phyloP scores from a whole-genome alignment of 306 rosid species.

The Medicago ruthenica region DNA sequence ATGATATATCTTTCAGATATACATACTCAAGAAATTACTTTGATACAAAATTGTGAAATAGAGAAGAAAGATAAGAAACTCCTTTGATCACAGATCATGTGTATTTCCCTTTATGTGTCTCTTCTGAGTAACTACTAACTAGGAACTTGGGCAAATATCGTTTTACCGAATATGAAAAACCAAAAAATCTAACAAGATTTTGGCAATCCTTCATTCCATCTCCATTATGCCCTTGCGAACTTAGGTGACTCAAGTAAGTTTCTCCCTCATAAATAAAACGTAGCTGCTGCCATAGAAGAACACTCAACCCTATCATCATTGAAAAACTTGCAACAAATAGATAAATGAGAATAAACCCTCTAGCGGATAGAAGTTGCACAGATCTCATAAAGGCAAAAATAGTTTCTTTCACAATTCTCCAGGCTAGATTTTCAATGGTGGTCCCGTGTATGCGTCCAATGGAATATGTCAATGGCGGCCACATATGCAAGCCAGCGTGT shows the following conservation, averaged over 20 bases:
- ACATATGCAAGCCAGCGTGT: constrained; percentile 51
- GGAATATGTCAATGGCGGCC: constrained; percentile 63
- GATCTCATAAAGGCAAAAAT: constrained; percentile 61
- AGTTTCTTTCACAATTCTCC: constrained; percentile 49
- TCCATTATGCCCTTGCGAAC: constrained; percentile 51
- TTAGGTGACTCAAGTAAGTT: constrained; percentile 68
- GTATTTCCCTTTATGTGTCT: constrained; percentile 55
- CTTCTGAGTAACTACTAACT: constrained; percentile 50
- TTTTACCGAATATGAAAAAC: constrained; percentile 59
- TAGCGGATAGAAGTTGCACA: constrained; percentile 60
- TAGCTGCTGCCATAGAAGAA: constrained; percentile 95
- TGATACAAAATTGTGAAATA: constrained; percentile 32
- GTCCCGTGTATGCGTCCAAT: constrained; percentile 38
- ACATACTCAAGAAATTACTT: constrained; percentile 2
- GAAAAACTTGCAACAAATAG: constrained; percentile 77
- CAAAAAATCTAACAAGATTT: constrained; percentile 76
- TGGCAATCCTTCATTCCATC: constrained; percentile 73
- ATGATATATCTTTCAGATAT: background rate
- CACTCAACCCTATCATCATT: constrained; percentile 67
- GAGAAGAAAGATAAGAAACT: constrained; percentile 12
- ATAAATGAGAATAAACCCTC: constrained; percentile 80
- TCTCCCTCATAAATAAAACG: constrained; percentile 75
- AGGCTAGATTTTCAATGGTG: constrained; percentile 34
- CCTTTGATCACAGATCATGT: constrained; percentile 12
- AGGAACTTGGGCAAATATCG: constrained; percentile 65